Evolutionary conservation across 1,284 basidiomycete species (phyloP).

Genomic region (Takashimella tepidaria): DNA sequence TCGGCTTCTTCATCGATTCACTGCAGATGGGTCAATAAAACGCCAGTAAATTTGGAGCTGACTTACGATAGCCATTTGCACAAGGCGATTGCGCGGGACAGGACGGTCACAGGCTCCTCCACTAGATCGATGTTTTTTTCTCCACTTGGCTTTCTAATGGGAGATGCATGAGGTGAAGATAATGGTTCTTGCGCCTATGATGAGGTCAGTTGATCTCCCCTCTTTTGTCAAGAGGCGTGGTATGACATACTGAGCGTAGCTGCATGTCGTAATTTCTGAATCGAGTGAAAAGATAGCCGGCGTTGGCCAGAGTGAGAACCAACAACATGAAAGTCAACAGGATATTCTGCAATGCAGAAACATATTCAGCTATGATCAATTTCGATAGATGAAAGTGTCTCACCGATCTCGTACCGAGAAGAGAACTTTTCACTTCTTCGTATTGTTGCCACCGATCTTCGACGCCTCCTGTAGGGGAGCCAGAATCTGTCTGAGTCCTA

Average conservation of each 20-base stretch:
- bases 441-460: constrained; percentile 33
- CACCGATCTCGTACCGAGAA: constrained; percentile 5
- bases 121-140: neutral
- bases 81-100: neutral
- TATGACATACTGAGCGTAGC: constrained; percentile 36
- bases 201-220: constrained; percentile 1
- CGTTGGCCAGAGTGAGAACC: constrained; percentile 29
- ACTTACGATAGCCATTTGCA: neutral
- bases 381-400: neutral
- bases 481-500: constrained; percentile 17
- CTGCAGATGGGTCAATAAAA: neutral
- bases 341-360: constrained; percentile 22
- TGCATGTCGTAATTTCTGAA: constrained; percentile 43
- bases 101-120: neutral
- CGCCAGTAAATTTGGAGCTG: neutral
- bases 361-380: neutral
- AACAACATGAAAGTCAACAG: constrained; percentile 28
- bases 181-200: constrained; percentile 26
- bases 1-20: neutral
- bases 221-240: no score
- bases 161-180: constrained; percentile 36
- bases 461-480: constrained; percentile 12
- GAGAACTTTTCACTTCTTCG: constrained; percentile 20
- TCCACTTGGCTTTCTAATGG: constrained; percentile 26
- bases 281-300: constrained; percentile 39